Base-by-base conservation (phyloP, 1,284 basidiomycete species). In the Ustilago lituana region DNA sequence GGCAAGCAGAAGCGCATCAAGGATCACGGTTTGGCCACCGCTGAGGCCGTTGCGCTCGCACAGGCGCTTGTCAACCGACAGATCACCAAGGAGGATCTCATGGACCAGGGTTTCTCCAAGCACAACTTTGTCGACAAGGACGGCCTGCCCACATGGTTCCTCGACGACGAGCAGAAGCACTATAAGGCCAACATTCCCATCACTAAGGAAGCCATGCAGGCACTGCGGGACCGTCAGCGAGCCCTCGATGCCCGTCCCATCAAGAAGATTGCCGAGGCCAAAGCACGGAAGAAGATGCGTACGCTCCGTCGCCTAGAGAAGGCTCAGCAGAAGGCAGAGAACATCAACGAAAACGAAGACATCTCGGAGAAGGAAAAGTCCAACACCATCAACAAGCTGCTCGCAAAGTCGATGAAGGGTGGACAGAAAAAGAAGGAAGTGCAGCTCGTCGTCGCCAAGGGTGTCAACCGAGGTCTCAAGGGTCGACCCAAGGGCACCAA, bases 241-340 rank as follows among this genome's bases (percentile, higher is more conserved):
- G 93, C 93, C 5, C 86, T 99, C 41, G 94, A 99, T 81, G 94
- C 95, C 2, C 88, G 96, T 12, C 96, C 96, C 15, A 98, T 99
- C 85, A 98, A 98, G 85, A 99, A 99, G 86, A 87, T 99, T 11
- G 96, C 95, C 17, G 96, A 98, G 85, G 96, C 96, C 38, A 98
- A 98, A 84, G 94, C 93, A 32, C 87, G 96, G 64, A 98, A 98
- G 85, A 98, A 98, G 86, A 85, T 92, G 82, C 92, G 91, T 84
- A 92, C 93, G 4, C 87, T 88, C 19, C 90, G 92, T 76, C 86
- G 89, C 45, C 84, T 98, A 19, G 92, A 96, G 76, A 95, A 93
- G 83, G 93, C 93, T 14, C 89, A 93, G 87, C 94, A 92, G 85
- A 98, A 96, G 85, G 96, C 95, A 2, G 94, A 98, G 79, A 93